Evolutionary conservation across 768 basidiomycete species (phyloP), one percentile per base, ranked within the genome.

Genomic region (Paxillus rubicundulus): DNA sequence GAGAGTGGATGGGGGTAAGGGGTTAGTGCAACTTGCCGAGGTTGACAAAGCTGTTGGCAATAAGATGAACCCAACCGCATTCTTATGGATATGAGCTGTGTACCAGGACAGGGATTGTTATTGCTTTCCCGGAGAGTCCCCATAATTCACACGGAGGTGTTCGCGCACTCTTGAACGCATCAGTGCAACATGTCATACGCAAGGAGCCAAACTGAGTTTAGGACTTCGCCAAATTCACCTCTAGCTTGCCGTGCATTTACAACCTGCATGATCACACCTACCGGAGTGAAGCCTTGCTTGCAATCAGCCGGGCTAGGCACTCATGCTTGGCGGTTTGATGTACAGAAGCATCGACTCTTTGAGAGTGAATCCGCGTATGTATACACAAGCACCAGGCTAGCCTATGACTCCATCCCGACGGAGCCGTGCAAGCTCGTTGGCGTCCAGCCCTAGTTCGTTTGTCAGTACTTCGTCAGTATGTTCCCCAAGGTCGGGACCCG

Each of bases 401-500:
- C 58, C 77, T 50, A 84, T 71, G 13, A 81, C 62, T 4, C 75
- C 75, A 32, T 72, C 69, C 12, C 56, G 54, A 55, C 75, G 69
- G 34, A 82, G 64, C 49, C 63, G 66, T 14, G 63, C 61, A 28
- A 83, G 58, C 17, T 74, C 73, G 12, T 68, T 62, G 13, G 55
- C 47, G 14, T 62, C 64, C 49, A 82, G 52, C 4, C 75, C 76
- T 45, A 83, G 61, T 28, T 80, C 75, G 1, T 65, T 58, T 52
- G 43, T 72, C 52, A 84, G 59, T 17, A 83, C 74, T 39, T 78
- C 73, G 16, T 78, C 73, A 0, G 82, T 84, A 61, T 83, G 82
- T 47, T 71, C 65, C 4, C 86, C 86, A n/a, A 87, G 69, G 54
- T 85, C 74, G 2, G 85, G 86, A 0, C 85, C 86, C 24, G 84